phyloP scores from a whole-genome alignment of 2,329 filamentous ascomycete genomes.

The Mycosphaerella sp. region DNA sequence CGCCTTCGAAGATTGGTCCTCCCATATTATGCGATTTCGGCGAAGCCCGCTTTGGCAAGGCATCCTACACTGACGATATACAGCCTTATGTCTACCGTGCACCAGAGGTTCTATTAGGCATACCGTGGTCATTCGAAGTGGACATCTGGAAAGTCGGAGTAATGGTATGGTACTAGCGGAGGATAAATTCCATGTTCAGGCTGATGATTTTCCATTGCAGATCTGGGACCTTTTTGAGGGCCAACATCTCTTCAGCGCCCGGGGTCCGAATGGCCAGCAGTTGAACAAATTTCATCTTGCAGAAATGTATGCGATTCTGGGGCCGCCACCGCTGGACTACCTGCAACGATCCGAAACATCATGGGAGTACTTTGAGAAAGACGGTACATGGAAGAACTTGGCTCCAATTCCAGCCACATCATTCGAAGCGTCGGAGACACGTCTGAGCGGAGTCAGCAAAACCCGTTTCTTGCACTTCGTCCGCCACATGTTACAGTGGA shows the following conservation, averaged over 20 bases:
- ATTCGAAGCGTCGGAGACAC: constrained; percentile 26
- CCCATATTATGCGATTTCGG: constrained; percentile 23
- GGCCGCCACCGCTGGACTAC: constrained; percentile 26
- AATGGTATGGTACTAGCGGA: constrained; percentile 29
- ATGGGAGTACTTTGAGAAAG: not conserved
- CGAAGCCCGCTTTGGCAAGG: constrained; percentile 14
- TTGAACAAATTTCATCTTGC: constrained; percentile 26
- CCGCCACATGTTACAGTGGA: constrained; percentile 36
- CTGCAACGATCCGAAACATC: constrained; percentile 18
- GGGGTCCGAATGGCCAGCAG: constrained; percentile 17
- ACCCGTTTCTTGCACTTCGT: constrained; percentile 31
- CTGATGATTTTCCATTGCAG: constrained; percentile 14
- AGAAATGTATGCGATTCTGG: constrained; percentile 27
- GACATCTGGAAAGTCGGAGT: constrained; percentile 38
- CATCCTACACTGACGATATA: constrained; percentile 26
- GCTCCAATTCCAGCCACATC: constrained; percentile 28
- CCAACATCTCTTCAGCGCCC: constrained; percentile 31
- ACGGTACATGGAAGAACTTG: constrained; percentile 30
- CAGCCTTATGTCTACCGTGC: constrained; percentile 35
- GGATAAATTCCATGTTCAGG: too few species aligned
- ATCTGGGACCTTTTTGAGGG: constrained; percentile 36
- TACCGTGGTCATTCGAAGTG: constrained; percentile 32
- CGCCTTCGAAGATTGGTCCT: constrained; percentile 1
- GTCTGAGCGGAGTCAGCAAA: constrained; percentile 24
- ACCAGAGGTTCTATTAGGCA: constrained; percentile 35